phyloP scores from a whole-genome alignment of 768 basidiomycete genomes.

The Lactarius sp. region DNA sequence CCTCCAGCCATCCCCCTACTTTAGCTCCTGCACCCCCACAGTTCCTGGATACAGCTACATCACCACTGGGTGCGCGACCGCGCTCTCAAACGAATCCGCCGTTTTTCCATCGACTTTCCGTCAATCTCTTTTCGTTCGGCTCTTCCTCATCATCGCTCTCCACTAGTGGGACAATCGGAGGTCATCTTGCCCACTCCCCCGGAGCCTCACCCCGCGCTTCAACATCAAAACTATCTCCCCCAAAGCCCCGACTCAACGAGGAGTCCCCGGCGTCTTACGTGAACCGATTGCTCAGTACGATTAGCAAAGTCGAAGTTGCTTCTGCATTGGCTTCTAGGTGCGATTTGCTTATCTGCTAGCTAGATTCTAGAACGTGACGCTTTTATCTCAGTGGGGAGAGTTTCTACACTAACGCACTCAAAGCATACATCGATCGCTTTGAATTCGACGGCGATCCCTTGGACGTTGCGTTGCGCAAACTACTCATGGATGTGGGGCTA shows the following conservation, averaged over 20 bases:
- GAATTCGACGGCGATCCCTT: constrained; percentile 76
- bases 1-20: constrained; percentile 8
- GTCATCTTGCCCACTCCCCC: constrained; percentile 26
- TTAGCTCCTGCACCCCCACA: constrained; percentile 24
- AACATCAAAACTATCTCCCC: constrained; percentile 42
- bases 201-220: constrained; percentile 44
- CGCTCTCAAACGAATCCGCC: constrained; percentile 63
- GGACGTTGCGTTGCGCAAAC: constrained; percentile 83
- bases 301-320: constrained; percentile 76
- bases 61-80: constrained; percentile 39
- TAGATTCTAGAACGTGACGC: constrained; percentile 8
- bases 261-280: constrained; percentile 74
- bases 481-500: constrained; percentile 88
- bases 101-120: constrained; percentile 62
- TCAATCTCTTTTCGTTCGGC: constrained; percentile 54
- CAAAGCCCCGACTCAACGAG: constrained; percentile 47
- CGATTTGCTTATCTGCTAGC: constrained; percentile 16
- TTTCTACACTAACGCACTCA: constrained; percentile 65
- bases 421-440: constrained; percentile 68
- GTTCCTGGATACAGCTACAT: constrained; percentile 19
- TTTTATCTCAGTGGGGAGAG: constrained; percentile 55
- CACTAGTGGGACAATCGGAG: constrained; percentile 23
- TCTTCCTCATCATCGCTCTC: constrained; percentile 36
- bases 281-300: constrained; percentile 52
- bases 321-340: constrained; percentile 80